Percentiles rank a stretch among this genome's conserved stretches.
These are phyloP conservation scores for Stephania yunnanensis DNA, from an alignment of 164 flowering plant species.

Conservation along the genomic window DNA sequence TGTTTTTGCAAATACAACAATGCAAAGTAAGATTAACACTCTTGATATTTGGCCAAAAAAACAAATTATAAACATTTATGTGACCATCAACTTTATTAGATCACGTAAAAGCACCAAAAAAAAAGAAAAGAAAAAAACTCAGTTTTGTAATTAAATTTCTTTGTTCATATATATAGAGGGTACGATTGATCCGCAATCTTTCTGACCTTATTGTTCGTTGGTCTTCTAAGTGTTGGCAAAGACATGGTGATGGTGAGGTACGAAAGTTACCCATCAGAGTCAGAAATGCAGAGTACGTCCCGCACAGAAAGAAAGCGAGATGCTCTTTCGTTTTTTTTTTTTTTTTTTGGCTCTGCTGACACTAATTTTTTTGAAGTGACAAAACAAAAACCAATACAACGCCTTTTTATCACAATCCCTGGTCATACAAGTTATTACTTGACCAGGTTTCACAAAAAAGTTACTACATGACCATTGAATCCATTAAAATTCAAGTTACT, in stretches of 20 bases:
- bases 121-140: not conserved
- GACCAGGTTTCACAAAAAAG: too few species aligned
- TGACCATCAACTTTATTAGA: too few species aligned
- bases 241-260: not conserved
- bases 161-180: not conserved
- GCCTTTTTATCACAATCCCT: too few species aligned
- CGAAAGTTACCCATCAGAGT: not conserved
- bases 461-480: too few species aligned
- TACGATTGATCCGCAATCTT: not conserved
- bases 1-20: too few species aligned
- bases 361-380: not conserved
- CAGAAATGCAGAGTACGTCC: not conserved
- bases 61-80: too few species aligned
- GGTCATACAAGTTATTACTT: too few species aligned
- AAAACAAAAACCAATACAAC: too few species aligned
- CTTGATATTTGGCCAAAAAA: too few species aligned
- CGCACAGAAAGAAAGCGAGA: not conserved
- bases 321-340: not conserved
- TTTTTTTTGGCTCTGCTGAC: not conserved
- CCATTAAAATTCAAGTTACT: too few species aligned
- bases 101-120: not conserved
- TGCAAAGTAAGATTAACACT: too few species aligned
- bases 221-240: not conserved
- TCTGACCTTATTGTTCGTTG: not conserved
- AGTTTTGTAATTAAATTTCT: not conserved